Evolutionary conservation across 139 green algal species (phyloP), one percentile per base, ranked within the genome.

Genomic region (Auxenochlorella pyrenoidosa): DNA sequence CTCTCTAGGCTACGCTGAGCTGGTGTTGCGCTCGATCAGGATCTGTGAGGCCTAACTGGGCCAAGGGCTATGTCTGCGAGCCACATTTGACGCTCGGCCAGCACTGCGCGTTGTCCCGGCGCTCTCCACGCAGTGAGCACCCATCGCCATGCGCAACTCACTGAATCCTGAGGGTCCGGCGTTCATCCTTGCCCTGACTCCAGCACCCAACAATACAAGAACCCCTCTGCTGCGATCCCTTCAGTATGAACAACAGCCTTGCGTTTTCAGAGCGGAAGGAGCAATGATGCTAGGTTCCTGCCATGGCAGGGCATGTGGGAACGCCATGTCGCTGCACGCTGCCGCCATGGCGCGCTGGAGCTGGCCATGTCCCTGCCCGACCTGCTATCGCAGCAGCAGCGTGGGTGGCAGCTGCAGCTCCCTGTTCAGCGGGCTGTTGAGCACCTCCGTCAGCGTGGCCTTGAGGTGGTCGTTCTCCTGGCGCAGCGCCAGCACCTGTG

Each of bases 141-240:
- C 34, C 71, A n/a, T 32, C 34, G 6, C 38, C 0, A 51, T 34
- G n/a, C 73, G 36, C 22, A 41, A 82, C 87, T 90, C 77, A 90
- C 87, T 59, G 68, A 90, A 90, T 78, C 87, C 87, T 18, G 60
- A 36, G 21, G 87, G 81, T 22, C 87, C 87, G 2, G 86, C 86
- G 83, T 90, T 90, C 86, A 90, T 90, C 13, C 38, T 44, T 3
- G 70, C 54, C 13, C 16, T 24, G 54, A 13, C 15, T 63, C 54
- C 12, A 63, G 54, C 54, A 63, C 12, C 47, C 6, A 54, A 54
- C 8, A 54, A 10, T 18, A 54, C 8, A 54, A 10, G 54, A 24
- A 63, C 15, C 54, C 22, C 15, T 28, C 54, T 24, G 18, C 54
- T 22, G 54, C 54, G 54, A 63, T 63, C 54, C n/a, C 15, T 63